Evolutionary conservation across 129 eudicot species (phyloP), one percentile per base, ranked within the genome.

Genomic region (Solidago caesia): DNA sequence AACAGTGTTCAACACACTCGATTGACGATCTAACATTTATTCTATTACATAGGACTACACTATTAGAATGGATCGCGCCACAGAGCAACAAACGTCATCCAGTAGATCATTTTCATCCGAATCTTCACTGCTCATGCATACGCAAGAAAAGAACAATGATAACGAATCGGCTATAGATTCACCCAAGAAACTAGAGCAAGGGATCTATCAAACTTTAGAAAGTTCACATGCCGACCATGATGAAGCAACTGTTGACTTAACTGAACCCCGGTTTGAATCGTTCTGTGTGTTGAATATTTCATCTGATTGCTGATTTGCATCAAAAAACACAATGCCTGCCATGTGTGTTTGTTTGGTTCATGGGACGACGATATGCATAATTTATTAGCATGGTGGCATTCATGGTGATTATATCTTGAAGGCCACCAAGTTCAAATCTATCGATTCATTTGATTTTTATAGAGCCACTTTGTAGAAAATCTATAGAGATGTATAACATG

Each of bases 211-310:
- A 44, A 16, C 88, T 27, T 43, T 83, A 73, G 72, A 84, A 55
- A 64, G 75, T 63, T 81, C 74, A 29, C 70, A 56, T 10, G 58
- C 42, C 4, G 81, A 67, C 61, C 89, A 85, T 52, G 92, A 84
- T 49, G 91, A 80, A 62, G 47, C 70, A 15, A 29, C 61, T 2
- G 89, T 86, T 67, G 96, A 94, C 81, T 75, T 94, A 69, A 86
- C 85, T 1, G 96, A 94, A 73, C 98, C 98, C 10, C 82, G 92
- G 62, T 74, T 85, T 15, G 97, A 94, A 82, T 77, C 87, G 44
- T 94, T 94, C 80, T 77, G 86, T 74, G 80, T 92, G 78, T 53
- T 75, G 25, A 83, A 81, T 64, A 64, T 74, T 56, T 77, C 80
- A 64, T 74, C 83, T 46, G 70, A 69, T 15, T 69, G 64, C 29